These are phyloP conservation scores for Scenedesmus sp. DNA, from an alignment of 163 green algal genomes.

Conservation along the genomic window DNA sequence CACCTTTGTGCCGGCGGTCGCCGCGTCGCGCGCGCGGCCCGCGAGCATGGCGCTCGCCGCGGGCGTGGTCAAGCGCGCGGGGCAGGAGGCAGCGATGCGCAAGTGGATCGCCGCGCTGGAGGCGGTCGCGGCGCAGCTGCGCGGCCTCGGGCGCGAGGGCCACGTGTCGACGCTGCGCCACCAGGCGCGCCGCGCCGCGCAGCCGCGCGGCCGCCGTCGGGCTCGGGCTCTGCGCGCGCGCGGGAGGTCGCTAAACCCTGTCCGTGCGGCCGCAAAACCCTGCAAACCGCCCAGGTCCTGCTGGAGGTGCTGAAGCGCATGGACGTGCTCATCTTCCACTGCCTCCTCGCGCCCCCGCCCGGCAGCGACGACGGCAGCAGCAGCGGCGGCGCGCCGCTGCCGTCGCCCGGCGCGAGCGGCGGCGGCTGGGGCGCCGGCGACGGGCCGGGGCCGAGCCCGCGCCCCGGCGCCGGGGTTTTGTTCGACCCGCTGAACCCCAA, in stretches of 20 bases:
- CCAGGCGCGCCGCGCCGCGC: conserved; percentile 50
- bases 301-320: conserved; percentile 58
- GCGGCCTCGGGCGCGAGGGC: conserved; percentile 38
- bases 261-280: no score
- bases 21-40: conserved; percentile 20
- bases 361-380: conserved; percentile 12
- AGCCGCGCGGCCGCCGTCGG: no score
- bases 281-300: conserved; percentile 27
- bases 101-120: conserved; percentile 63
- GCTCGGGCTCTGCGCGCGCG: no score
- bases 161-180: conserved; percentile 49
- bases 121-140: conserved; percentile 44
- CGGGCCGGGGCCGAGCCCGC: not conserved
- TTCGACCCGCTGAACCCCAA: conserved; percentile 53
- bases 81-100: conserved; percentile 64
- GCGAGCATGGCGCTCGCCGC: conserved; percentile 4
- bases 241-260: no score
- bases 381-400: conserved; percentile 10
- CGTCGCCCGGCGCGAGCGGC: no score
- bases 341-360: conserved; percentile 49
- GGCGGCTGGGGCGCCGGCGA: no score
- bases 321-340: conserved; percentile 63
- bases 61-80: conserved; percentile 37
- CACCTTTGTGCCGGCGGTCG: conserved; percentile 43
- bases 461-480: conserved; percentile 14